Evolutionary conservation across 805 yeast species (phyloP), one percentile per base, ranked within the genome.

Genomic region (Metschnikowia santaceciliae): DNA sequence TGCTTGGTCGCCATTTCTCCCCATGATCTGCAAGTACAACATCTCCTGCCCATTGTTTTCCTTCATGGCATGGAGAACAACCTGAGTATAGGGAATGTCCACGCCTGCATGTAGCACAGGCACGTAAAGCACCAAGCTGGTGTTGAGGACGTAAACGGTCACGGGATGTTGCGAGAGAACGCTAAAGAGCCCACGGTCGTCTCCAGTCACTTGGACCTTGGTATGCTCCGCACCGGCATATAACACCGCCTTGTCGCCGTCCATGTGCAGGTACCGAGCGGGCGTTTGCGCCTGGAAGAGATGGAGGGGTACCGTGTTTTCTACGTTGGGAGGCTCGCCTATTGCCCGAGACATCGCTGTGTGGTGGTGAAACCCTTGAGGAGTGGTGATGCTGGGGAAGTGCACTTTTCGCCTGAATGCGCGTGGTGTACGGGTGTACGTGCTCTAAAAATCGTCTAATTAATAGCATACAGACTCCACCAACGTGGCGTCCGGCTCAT

Each of bases 241-340:
- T n/a, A 75, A 56, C 37, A 75, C 72, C 51, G 67, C 63, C 58
- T 73, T 70, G 54, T 74, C 78, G 46, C 72, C 65, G 48, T 61
- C 65, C 19, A 56, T 71, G 23, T 66, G 54, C 14, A 74, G 66
- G 55, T 66, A 74, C 41, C 61, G 55, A 34, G 69, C 77, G 1
- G 79, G 78, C 2, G 71, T 68, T 26, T 71, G 69, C 11, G 70
- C 60, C 48, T 64, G 71, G 54, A 66, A 75, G 22, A 60, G 57
- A 14, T 61, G 47, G 10, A 62, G 56, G 3, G 68, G 66, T 11
- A 72, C 64, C 7, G 79, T 74, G 59, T 74, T 73, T 51, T 75
- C 79, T 46, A 64, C 61, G 51, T 66, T 73, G 30, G 79, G 79
- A 33, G 55, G 54, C 48, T 64, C 68, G 47, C 47, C 26, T 42